Conservation (phyloP, 495 filamentous ascomycete species). For the Staphylotrichum longicolle region DNA sequence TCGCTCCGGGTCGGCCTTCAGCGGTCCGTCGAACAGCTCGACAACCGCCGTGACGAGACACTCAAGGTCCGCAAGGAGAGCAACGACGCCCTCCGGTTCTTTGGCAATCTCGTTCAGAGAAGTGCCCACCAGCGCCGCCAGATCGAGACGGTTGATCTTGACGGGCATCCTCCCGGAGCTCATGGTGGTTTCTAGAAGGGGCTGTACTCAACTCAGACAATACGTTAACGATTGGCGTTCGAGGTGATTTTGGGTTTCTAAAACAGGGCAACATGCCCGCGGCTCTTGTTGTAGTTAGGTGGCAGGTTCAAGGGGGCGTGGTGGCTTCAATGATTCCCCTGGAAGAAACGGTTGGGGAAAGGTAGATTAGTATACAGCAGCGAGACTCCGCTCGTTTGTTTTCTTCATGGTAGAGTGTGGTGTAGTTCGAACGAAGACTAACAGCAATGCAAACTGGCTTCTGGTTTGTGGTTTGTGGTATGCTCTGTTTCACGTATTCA, state of each 20-base stretch:
- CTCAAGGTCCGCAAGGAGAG: slow-evolving; percentile 70
- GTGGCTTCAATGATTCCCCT: slow-evolving; percentile 13
- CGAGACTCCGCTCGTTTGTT: slow-evolving; percentile 22
- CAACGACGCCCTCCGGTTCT: slow-evolving; percentile 78
- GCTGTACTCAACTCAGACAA: too few relatives aligned
- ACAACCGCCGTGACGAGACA: slow-evolving; percentile 72
- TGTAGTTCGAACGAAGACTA: neutral
- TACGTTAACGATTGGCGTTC: neutral
- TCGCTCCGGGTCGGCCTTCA: slow-evolving; percentile 76
- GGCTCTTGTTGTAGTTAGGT: slow-evolving; percentile 1
- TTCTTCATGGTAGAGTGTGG: neutral
- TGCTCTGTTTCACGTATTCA: too few relatives aligned
- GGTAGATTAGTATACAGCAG: neutral
- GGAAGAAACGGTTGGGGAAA: neutral
- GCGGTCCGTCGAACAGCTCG: slow-evolving; percentile 78
- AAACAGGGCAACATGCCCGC: slow-evolving; percentile 1
- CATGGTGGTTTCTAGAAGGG: slow-evolving; percentile 8
- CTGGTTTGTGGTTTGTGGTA: too few relatives aligned
- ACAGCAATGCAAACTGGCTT: neutral
- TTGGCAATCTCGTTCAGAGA: slow-evolving; percentile 77
- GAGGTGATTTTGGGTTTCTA: slow-evolving; percentile 1
- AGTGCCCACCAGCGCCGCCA: slow-evolving; percentile 65
- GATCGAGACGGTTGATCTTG: slow-evolving; percentile 81
- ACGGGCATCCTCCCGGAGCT: slow-evolving; percentile 57
- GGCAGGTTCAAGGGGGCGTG: neutral